phyloP scores from a whole-genome alignment of 306 rosid genomes.

The Lotus japonicus region DNA sequence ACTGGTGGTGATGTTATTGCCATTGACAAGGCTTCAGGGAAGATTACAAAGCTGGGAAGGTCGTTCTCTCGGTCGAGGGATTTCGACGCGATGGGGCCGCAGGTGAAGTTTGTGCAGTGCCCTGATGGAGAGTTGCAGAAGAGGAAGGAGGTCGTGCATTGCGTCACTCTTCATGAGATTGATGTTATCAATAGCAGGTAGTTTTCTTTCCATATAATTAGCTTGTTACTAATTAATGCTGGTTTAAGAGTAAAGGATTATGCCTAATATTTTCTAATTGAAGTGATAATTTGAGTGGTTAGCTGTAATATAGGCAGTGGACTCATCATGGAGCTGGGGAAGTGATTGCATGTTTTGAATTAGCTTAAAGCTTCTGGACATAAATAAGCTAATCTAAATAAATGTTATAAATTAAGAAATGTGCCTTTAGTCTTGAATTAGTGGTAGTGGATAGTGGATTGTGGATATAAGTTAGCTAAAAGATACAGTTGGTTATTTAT shows the following conservation, averaged over 20 bases:
- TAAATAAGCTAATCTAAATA: not conserved
- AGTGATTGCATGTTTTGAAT: not conserved
- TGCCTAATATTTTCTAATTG: not conserved
- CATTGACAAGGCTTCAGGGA: slow-evolving; percentile 83
- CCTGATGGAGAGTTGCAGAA: slow-evolving; percentile 99
- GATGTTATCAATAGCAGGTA: slow-evolving; percentile 99
- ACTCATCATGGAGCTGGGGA: not conserved
- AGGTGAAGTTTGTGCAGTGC: slow-evolving; percentile 83
- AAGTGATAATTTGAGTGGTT: not conserved
- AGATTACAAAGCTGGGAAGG: slow-evolving; percentile 91
- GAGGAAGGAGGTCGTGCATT: slow-evolving; percentile 97
- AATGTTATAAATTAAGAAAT: not conserved
- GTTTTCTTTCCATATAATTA: not conserved
- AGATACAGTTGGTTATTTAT: too few species aligned
- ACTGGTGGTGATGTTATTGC: slow-evolving; percentile 83
- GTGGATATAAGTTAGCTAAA: too few species aligned
- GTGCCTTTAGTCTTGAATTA: not conserved
- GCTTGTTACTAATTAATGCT: not conserved
- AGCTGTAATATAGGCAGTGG: not conserved
- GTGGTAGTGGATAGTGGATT: too few species aligned
- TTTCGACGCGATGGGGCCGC: slow-evolving; percentile 92
- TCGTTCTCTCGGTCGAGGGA: slow-evolving; percentile 91
- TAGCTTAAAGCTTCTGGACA: not conserved
- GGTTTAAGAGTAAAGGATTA: not conserved
- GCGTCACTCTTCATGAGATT: slow-evolving; percentile 95